These are phyloP conservation scores for Trichosporon ovoides DNA, from an alignment of 1,284 basidiomycete genomes.

Conservation along the genomic window DNA sequence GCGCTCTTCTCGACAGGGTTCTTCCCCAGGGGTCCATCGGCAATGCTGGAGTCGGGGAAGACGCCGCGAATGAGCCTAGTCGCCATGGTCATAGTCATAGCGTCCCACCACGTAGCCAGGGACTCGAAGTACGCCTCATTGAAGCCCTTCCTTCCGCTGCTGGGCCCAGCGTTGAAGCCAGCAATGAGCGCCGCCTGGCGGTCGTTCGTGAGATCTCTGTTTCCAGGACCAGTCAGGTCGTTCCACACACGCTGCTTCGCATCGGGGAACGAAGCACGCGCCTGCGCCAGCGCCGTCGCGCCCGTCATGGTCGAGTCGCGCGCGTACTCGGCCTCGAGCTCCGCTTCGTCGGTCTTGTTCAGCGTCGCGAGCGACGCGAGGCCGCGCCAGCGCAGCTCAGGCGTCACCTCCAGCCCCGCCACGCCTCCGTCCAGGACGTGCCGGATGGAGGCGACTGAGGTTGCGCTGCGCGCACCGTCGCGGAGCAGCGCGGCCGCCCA, in stretches of 20 bases:
- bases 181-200: constrained; percentile 7
- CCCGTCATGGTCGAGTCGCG: constrained; percentile 13
- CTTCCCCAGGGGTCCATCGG: neutral
- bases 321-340: constrained; percentile 11
- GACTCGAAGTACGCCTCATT: constrained; percentile 7
- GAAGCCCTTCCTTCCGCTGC: neutral
- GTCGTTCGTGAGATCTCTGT: constrained; percentile 11
- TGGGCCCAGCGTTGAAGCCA: constrained; percentile 2
- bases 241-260: constrained; percentile 7
- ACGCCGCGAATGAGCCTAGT: neutral
- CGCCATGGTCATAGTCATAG: constrained; percentile 10
- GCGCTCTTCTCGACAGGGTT: constrained; percentile 4
- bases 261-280: constrained; percentile 7
- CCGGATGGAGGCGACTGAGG: neutral
- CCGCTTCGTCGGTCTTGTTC: neutral
- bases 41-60: constrained; percentile 3
- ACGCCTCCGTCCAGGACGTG: constrained; percentile 5
- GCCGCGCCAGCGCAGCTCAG: constrained; percentile 8
- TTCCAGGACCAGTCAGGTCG: too few species aligned
- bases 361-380: constrained; percentile 8
- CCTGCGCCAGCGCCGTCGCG: constrained; percentile 4
- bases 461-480: neutral
- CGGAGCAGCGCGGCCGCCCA: constrained; percentile 4
- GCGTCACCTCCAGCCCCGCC: constrained; percentile 9
- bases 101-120: constrained; percentile 6